Evolutionary conservation across 257 asterid genomes (phyloP).

Genomic region (Solanum peruvianum): DNA sequence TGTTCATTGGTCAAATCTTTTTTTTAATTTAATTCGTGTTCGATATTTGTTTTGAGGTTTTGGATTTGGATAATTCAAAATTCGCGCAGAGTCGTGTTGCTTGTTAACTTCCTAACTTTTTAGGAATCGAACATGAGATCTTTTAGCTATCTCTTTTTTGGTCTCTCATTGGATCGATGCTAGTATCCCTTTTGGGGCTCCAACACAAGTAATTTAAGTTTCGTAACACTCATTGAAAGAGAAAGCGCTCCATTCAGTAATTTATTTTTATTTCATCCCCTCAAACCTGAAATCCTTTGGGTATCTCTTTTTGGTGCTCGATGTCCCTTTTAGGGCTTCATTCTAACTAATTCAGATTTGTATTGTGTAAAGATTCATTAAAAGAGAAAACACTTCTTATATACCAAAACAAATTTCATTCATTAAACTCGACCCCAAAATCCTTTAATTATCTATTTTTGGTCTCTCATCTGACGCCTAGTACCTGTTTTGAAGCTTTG

Average conservation of each 20-base stretch:
- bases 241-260: not conserved
- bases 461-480: not conserved
- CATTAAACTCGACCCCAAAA: rapidly evolving
- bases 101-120: not conserved
- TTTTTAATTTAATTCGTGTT: not conserved
- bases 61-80: not conserved
- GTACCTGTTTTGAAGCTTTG: not conserved
- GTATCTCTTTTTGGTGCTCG: not conserved
- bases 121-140: not conserved
- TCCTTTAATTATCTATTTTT: not conserved
- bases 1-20: not conserved
- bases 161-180: not conserved
- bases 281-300: not conserved
- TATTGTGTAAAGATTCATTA: not conserved
- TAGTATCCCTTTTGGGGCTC: rapidly evolving
- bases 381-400: not conserved
- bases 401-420: not conserved
- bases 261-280: not conserved
- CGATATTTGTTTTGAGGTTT: not conserved
- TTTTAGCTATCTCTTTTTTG: not conserved
- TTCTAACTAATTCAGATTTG: not conserved
- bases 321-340: not conserved
- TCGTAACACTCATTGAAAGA: not conserved
- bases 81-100: not conserved
- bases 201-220: not conserved